Base-by-base conservation (phyloP, 2,329 filamentous ascomycete genomes). In the Cordyceps fumosorosea region DNA sequence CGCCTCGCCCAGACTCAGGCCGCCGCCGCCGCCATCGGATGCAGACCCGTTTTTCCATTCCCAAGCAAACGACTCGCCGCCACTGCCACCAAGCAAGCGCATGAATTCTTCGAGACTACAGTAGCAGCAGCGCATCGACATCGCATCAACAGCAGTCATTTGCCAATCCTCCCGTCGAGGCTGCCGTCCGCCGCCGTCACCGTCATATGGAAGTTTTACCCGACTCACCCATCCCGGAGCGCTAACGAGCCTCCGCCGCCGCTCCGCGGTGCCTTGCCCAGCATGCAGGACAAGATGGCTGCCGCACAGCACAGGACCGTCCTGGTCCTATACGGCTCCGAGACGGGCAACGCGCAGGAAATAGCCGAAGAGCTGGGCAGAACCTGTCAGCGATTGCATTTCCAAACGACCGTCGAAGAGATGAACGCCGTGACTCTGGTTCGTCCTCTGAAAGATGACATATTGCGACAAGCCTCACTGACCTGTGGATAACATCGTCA, bases 301-400 rank as follows among this genome's bases (percentile, higher is more conserved):
- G 67, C 69, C 50, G 66, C 59, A 22, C 52, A 57, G 47, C 45
- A 32, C 3, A 74, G 82, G 67, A 77, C 76, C 63, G 74, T 83
- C 56, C 83, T 96, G 67, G 81, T 99, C 63, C 82, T 96, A 40
- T 99, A 96, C 76, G 95, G 91, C 61, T 96, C 93, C 45, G 95
- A 99, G 78, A 98, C 93, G 24, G 95, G 95, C 62, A 97, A 95
- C 71, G 89, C 91, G 60, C 90, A 96, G 75, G 93, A 98, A 75
- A 85, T 93, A 65, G 93, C 95, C 22, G 87, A 91, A 69, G 91
- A 97, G 72, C 78, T 98, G 65, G 90, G 88, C 45, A 81, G 87
- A 47, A 75, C 90, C 66, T 83, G 86, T 42, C 87, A 93, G 75
- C 84, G 93, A 37, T 77, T 97, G 63, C 90, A 87, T 69, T 97